Base-by-base conservation (phyloP, 257 asterid species). In the Lycium barbarum region DNA sequence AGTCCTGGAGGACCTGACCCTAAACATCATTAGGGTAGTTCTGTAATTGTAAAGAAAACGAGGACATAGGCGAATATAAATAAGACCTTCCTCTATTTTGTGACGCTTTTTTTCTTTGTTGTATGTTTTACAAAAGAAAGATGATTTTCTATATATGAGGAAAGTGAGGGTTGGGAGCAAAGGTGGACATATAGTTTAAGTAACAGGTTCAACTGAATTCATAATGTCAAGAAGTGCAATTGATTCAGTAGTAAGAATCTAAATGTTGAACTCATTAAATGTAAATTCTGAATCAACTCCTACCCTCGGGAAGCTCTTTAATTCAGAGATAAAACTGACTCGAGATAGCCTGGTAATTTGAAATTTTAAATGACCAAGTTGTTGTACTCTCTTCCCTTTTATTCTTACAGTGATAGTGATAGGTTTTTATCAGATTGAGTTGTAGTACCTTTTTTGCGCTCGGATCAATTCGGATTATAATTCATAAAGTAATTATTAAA, bases 1-100 rank as follows among this genome's bases (percentile, higher is more conserved):
- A 84, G 83, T 15, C 86, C 76, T 0, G 86, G 66, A 22, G 86
- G 86, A 74, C 86, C 83, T 6, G 86, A 84, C 22, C 55, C 86
- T 59, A 84, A 74, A 61, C 86, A 84, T 58, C 74, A 84, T 59
- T 73, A 84, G 72, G 61, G 62, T 11, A 17, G 17, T 40, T 26
- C 33, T 26, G 33, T 26, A 26, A 26, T 26, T 26, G 33, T 26
- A 26, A 26, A 26, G 33, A 26, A 26, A 26, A 26, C 33, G 33
- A 26, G 33, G 33, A 26, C 33, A 26, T 26, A 26, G 33, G 33
- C 33, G 33, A 26, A 26, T 26, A 26, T 26, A 26, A 26, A 26
- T 26, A 26, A 26, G 33, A 26, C 33, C 33, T 26, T 26, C 33
- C 33, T 26, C 33, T 26, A 26, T 26, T 26, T 26, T 26, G 33